Evolutionary conservation across 1,284 basidiomycete species (phyloP).

Genomic region (Crucibulum cyathiforme): DNA sequence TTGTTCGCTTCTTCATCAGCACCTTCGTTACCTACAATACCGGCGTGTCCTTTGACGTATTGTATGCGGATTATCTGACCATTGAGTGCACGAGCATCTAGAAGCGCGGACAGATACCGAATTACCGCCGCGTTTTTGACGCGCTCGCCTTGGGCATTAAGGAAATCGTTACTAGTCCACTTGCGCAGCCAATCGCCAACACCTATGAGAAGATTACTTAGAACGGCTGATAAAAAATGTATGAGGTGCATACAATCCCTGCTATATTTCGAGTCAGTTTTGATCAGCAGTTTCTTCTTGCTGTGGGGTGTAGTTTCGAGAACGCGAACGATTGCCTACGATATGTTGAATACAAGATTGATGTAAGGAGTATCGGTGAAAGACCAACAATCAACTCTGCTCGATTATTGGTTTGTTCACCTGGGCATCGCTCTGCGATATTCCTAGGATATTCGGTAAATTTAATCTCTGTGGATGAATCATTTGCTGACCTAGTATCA

Average conservation of each 20-base stretch:
- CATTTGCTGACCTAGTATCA: conserved; percentile 59
- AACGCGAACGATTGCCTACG: conserved; percentile 76
- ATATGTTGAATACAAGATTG: background rate
- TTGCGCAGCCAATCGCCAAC: conserved; percentile 66
- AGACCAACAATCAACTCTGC: conserved; percentile 80
- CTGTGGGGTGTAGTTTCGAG: conserved; percentile 69
- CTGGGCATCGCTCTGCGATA: conserved; percentile 79
- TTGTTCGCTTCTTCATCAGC: conserved; percentile 74
- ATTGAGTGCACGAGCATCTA: conserved; percentile 50
- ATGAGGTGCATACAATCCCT: conserved; percentile 61
- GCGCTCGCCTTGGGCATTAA: conserved; percentile 48
- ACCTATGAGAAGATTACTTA: conserved; percentile 48
- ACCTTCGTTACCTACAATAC: conserved; percentile 77
- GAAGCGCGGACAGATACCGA: conserved; percentile 61
- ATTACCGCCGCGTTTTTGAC: conserved; percentile 76
- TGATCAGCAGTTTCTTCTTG: conserved; percentile 65
- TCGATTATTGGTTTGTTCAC: conserved; percentile 86
- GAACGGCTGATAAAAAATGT: background rate
- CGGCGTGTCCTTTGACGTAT: conserved; percentile 76
- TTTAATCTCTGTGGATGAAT: background rate
- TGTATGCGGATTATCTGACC: conserved; percentile 64
- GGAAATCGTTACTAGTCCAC: conserved; percentile 66
- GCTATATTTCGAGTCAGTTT: conserved; percentile 79
- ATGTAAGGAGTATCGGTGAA: background rate
- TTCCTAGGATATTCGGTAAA: conserved; percentile 54